phyloP scores from a whole-genome alignment of 768 basidiomycete species.

The Leccinum olivaceopallidum region DNA sequence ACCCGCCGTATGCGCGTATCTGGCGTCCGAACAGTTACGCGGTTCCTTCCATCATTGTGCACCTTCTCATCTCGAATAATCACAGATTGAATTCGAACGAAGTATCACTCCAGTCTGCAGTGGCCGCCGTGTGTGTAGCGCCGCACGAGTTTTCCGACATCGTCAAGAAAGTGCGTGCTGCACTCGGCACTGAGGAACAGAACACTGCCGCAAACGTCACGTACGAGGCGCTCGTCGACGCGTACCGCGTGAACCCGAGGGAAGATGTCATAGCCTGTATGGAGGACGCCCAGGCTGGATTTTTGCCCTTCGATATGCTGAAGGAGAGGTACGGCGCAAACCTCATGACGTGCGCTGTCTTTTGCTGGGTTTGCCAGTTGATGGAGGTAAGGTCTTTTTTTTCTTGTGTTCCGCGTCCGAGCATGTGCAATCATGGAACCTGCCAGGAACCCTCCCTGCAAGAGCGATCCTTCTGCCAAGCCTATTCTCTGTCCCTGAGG shows the following conservation, averaged over 20 bases:
- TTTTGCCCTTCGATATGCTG: conserved; percentile 17
- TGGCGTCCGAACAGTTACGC: conserved; percentile 35
- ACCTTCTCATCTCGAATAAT: not conserved
- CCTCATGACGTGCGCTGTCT: conserved; percentile 40
- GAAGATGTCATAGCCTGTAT: conserved; percentile 32
- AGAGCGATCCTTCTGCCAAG: conserved; percentile 20
- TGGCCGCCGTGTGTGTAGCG: conserved; percentile 25
- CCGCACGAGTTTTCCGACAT: conserved; percentile 22
- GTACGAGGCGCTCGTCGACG: conserved; percentile 34
- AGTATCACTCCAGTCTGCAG: conserved; percentile 31
- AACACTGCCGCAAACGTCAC: conserved; percentile 12
- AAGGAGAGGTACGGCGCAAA: conserved; percentile 19
- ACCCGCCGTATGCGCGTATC: conserved; percentile 32
- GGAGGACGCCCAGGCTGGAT: conserved; percentile 33
- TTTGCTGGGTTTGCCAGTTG: conserved; percentile 46
- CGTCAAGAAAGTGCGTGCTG: conserved; percentile 24
- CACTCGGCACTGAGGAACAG: conserved; percentile 10
- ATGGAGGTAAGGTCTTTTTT: conserved; percentile 34
- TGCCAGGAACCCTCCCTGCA: conserved; percentile 26
- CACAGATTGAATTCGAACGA: conserved; percentile 29
- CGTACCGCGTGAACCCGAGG: conserved; percentile 21
- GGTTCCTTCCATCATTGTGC: not conserved
- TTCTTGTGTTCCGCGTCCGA: not conserved
- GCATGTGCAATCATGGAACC: not conserved
- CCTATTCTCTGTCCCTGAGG: conserved; percentile 16